phyloP scores from a whole-genome alignment of 2,329 filamentous ascomycete species.

The Dactylellina cionopaga region DNA sequence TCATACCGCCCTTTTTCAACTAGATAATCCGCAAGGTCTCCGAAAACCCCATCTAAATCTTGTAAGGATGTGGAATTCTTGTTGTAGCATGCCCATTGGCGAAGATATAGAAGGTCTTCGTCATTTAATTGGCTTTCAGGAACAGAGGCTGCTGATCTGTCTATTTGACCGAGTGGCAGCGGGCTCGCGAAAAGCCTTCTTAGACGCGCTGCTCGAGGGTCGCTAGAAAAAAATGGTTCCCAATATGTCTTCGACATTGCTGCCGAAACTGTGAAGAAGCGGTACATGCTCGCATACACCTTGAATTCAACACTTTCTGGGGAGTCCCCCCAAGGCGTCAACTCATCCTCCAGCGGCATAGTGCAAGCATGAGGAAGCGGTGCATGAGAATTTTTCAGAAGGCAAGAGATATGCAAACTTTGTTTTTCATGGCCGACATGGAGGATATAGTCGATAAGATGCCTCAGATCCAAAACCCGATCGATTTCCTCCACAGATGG shows the following conservation, averaged over 20 bases:
- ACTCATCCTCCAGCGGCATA: background rate
- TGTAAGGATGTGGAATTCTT: background rate
- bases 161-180: background rate
- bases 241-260: conserved; percentile 24
- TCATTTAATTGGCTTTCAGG: background rate
- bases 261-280: conserved; percentile 28
- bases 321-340: background rate
- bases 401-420: conserved; percentile 19
- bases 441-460: conserved; percentile 27
- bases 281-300: conserved; percentile 38
- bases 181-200: background rate
- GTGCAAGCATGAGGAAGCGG: background rate
- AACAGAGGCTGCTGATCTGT: too few species aligned
- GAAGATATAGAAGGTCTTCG: conserved; percentile 18
- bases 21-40: conserved; percentile 21
- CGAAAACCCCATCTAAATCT: conserved; percentile 13
- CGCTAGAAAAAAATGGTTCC: conserved; percentile 29
- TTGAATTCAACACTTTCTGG: conserved; percentile 1
- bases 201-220: background rate
- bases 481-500: conserved; percentile 16
- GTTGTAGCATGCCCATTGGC: conserved; percentile 37
- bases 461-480: conserved; percentile 23
- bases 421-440: conserved; percentile 21
- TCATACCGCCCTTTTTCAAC: conserved; percentile 9
- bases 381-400: conserved; percentile 9